These are phyloP conservation scores for Trichophyton rubrum DNA, from an alignment of 2,329 filamentous ascomycete genomes.

Conservation along the genomic window DNA sequence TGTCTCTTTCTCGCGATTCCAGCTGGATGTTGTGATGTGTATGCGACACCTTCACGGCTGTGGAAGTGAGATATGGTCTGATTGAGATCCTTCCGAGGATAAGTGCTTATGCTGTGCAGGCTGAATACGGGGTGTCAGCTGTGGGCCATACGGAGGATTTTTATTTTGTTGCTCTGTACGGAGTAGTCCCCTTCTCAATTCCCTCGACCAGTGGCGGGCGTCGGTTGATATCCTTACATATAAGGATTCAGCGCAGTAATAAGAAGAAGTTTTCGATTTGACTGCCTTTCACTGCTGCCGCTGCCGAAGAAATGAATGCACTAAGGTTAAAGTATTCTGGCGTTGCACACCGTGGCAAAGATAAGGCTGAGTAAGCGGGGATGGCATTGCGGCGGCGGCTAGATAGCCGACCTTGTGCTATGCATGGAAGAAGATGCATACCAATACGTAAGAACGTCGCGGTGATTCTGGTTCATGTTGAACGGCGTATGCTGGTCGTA, in stretches of 20 bases:
- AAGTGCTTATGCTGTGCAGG: too few species aligned
- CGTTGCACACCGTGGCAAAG: neutral
- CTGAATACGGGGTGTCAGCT: neutral
- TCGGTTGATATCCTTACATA: neutral
- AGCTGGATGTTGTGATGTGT: neutral
- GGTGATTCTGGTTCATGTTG: too few species aligned
- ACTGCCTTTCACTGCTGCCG: neutral
- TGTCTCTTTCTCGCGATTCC: neutral
- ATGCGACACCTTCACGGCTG: neutral
- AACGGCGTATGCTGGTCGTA: too few species aligned
- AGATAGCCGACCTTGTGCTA: too few species aligned
- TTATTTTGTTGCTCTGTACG: neutral
- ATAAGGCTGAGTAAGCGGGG: neutral
- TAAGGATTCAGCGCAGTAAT: neutral
- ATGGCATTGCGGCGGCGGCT: neutral
- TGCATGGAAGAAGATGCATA: too few species aligned
- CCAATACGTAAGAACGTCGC: too few species aligned
- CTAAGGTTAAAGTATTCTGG: neutral
- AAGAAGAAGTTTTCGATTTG: neutral
- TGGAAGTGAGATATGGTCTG: neutral
- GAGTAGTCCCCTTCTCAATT: neutral
- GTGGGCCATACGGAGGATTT: too few species aligned
- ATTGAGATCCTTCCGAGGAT: neutral
- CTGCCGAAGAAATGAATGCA: neutral
- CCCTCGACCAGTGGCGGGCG: neutral